Percentiles rank a stretch among this genome's conserved stretches.
Conservation (phyloP, 306 rosid species). For the Cucurbita pepo region DNA sequence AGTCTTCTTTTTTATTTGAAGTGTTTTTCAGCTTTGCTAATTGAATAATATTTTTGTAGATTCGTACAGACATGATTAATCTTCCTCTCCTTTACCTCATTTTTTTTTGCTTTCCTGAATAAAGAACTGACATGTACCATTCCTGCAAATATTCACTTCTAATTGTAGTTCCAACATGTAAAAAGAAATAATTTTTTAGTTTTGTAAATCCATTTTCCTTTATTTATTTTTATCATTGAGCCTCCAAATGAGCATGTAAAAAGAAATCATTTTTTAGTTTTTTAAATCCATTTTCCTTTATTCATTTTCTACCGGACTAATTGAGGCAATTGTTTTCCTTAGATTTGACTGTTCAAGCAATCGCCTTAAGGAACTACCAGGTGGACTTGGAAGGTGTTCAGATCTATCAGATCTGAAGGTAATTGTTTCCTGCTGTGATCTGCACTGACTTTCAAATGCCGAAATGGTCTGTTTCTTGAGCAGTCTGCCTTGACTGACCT, state of each 20-base stretch:
- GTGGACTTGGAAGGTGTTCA: conserved; percentile 57
- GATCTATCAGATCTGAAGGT: conserved; percentile 76
- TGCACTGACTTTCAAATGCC: background rate
- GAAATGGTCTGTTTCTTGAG: background rate
- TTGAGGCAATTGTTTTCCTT: conserved; percentile 8
- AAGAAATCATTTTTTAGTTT: background rate
- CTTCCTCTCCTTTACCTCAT: background rate
- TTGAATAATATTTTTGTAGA: background rate
- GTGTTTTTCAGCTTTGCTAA: background rate
- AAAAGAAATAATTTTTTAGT: background rate
- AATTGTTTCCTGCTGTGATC: conserved; percentile 7
- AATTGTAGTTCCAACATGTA: background rate
- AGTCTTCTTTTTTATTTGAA: background rate
- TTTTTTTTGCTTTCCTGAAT: background rate
- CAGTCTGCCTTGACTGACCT: background rate
- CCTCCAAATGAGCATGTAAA: background rate
- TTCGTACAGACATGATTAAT: background rate
- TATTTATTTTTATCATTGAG: background rate
- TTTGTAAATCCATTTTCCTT: background rate
- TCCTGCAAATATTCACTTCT: background rate
- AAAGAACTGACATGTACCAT: background rate
- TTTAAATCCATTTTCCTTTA: background rate
- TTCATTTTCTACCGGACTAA: background rate
- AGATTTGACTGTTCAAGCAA: conserved; percentile 86
- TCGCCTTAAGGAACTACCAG: conserved; percentile 61